phyloP scores from a whole-genome alignment of 345 rosid species.

The Eucalyptus curtisii region DNA sequence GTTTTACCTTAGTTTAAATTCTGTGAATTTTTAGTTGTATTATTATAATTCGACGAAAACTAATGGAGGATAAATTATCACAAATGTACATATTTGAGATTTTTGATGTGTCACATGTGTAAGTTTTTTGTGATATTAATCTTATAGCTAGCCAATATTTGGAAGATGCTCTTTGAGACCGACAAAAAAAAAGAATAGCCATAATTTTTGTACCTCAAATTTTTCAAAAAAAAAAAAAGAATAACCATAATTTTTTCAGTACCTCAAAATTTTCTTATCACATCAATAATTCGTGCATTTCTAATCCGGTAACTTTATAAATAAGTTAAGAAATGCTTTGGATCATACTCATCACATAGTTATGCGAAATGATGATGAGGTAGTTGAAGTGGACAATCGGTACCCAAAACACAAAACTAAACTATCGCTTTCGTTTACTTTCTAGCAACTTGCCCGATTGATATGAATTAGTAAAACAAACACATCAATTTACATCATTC shows the following conservation, averaged over 20 bases:
- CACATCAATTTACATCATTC: neutral
- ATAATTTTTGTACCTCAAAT: too few species aligned
- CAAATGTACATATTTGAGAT: too few species aligned
- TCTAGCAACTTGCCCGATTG: neutral
- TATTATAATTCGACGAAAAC: too few species aligned
- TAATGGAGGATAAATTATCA: fast-evolving
- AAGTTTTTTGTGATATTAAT: too few species aligned
- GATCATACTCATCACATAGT: neutral
- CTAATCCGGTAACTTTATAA: fast-evolving
- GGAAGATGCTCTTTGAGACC: neutral
- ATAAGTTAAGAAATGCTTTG: neutral
- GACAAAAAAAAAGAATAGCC: too few species aligned
- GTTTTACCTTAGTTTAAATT: too few species aligned
- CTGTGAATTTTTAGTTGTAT: too few species aligned
- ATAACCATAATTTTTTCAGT: fast-evolving
- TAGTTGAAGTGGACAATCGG: neutral
- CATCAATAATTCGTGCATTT: fast-evolving
- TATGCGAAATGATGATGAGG: neutral
- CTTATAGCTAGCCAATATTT: too few species aligned
- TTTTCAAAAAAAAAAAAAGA: too few species aligned
- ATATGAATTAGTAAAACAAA: neutral
- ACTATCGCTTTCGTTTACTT: neutral
- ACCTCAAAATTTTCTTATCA: fast-evolving
- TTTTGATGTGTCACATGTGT: fast-evolving
- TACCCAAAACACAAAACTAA: neutral